These are phyloP conservation scores for Glycine latifolia DNA, from an alignment of 306 rosid genomes.

Conservation along the genomic window DNA sequence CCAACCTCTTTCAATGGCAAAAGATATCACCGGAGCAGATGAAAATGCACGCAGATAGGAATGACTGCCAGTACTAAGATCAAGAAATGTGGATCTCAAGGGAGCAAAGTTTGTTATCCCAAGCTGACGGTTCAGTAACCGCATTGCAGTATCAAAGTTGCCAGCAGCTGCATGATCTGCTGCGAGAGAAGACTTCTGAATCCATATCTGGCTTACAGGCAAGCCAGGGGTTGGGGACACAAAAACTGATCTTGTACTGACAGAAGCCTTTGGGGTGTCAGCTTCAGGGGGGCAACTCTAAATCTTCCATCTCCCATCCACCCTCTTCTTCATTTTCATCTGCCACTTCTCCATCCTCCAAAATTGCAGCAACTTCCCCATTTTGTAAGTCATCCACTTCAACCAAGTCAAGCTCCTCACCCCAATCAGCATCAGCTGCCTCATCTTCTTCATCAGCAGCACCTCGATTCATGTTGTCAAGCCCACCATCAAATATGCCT, in stretches of 20 bases:
- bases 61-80: slow-evolving; percentile 70
- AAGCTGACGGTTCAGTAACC: slow-evolving; percentile 74
- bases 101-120: slow-evolving; percentile 72
- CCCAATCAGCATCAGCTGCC: slow-evolving; percentile 68
- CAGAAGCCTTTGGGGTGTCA: slow-evolving; percentile 66
- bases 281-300: slow-evolving; percentile 79
- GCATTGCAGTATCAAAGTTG: slow-evolving; percentile 81
- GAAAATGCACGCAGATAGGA: slow-evolving; percentile 68
- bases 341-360: slow-evolving; percentile 64
- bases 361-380: slow-evolving; percentile 58
- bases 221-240: slow-evolving; percentile 80
- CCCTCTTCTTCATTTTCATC: slow-evolving; percentile 72
- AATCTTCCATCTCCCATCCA: slow-evolving; percentile 81
- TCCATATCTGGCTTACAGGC: slow-evolving; percentile 81
- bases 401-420: slow-evolving; percentile 68
- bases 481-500: slow-evolving; percentile 64
- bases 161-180: slow-evolving; percentile 91
- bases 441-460: slow-evolving; percentile 63
- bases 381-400: slow-evolving; percentile 62
- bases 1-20: slow-evolving; percentile 81
- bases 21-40: slow-evolving; percentile 64
- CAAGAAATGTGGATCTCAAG: slow-evolving; percentile 67
- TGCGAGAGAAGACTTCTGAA: slow-evolving; percentile 77
- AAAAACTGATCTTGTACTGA: slow-evolving; percentile 56
- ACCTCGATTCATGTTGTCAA: slow-evolving; percentile 23